Conservation (phyloP, 1,284 basidiomycete genomes). For the Leccinum subatratum region DNA sequence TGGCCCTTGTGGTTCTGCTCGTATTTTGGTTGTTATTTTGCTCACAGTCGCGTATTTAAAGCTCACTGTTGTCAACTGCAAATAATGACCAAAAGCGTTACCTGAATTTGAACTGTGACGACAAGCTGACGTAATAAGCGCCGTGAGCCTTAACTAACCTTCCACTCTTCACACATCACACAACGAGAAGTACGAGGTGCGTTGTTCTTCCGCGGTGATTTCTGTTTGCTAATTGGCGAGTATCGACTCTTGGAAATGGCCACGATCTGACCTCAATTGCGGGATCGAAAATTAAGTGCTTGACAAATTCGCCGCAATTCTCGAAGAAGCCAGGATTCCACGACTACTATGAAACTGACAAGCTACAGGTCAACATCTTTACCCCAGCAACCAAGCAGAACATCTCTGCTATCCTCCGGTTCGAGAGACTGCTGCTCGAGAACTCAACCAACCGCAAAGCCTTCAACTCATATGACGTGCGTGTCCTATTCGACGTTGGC, state of each 20-base stretch:
- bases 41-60: background rate
- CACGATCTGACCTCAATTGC: slow-evolving; percentile 92
- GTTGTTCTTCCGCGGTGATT: too few relatives aligned
- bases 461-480: slow-evolving; percentile 93
- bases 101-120: slow-evolving; percentile 19
- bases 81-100: slow-evolving; percentile 39
- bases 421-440: slow-evolving; percentile 87
- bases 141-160: too few relatives aligned
- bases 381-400: slow-evolving; percentile 72
- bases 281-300: slow-evolving; percentile 81
- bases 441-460: slow-evolving; percentile 98
- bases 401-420: slow-evolving; percentile 79
- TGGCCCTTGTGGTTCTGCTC: slow-evolving; percentile 36
- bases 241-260: slow-evolving; percentile 87
- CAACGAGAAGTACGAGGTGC: too few relatives aligned
- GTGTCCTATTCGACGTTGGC: slow-evolving; percentile 30
- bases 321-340: slow-evolving; percentile 71
- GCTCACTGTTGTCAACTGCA: slow-evolving; percentile 21
- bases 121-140: too few relatives aligned
- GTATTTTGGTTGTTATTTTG: background rate
- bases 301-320: slow-evolving; percentile 89
- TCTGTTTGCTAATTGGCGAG: slow-evolving; percentile 19
- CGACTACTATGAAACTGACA: slow-evolving; percentile 74
- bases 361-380: slow-evolving; percentile 79
- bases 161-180: too few relatives aligned